phyloP scores from a whole-genome alignment of 1,139 yeast genomes.

The Yamadazyma spencermartinsiae region DNA sequence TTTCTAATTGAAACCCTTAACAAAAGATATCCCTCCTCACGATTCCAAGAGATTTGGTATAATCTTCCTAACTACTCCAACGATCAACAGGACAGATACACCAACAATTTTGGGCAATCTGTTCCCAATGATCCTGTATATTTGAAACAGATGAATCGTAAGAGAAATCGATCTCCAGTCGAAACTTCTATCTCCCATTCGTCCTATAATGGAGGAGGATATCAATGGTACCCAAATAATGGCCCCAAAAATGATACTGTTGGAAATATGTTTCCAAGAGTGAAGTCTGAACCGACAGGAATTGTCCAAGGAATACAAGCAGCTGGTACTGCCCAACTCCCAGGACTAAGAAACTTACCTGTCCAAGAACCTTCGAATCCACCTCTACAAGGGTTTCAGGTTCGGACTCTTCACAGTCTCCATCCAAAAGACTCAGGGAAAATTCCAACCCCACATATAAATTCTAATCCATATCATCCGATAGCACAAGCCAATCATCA shows the following conservation, averaged over 20 bases:
- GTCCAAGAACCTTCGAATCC: no score
- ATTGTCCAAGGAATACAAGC: no score
- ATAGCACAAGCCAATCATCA: no score
- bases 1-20: slow-evolving; percentile 16
- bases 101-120: slow-evolving; percentile 15
- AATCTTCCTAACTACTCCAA: slow-evolving; percentile 23
- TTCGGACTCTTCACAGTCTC: not conserved
- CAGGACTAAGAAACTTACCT: no score
- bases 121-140: slow-evolving; percentile 28
- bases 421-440: no score
- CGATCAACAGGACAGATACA: slow-evolving; percentile 25
- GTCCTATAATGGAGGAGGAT: not conserved
- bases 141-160: slow-evolving; percentile 16
- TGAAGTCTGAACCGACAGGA: not conserved
- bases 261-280: not conserved
- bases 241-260: not conserved
- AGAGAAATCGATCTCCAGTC: slow-evolving; percentile 4
- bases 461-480: no score
- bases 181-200: not conserved
- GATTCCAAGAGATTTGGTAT: slow-evolving; percentile 21
- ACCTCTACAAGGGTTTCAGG: not conserved
- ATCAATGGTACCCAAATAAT: not conserved
- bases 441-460: no score
- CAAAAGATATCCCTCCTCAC: slow-evolving; percentile 5
- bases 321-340: no score